Conservation (phyloP, 2,329 filamentous ascomycete species). For the Fusarium zealandicum region DNA sequence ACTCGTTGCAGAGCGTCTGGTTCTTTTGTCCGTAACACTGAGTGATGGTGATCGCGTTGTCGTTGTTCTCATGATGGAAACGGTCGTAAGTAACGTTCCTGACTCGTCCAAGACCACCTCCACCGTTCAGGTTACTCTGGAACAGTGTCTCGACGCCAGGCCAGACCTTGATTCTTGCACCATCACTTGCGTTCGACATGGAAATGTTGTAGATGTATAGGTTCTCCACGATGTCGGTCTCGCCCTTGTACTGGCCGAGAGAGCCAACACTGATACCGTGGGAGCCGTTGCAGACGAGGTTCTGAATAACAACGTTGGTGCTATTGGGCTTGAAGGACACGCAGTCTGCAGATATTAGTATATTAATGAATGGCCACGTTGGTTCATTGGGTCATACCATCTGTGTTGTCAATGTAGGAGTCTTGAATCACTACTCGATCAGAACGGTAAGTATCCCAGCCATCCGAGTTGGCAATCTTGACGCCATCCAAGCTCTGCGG, state of each 20-base stretch:
- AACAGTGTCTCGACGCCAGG: conserved; percentile 54
- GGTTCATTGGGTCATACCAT: conserved; percentile 12
- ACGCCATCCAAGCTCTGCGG: conserved; percentile 31
- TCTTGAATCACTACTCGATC: conserved; percentile 71
- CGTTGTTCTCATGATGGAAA: conserved; percentile 67
- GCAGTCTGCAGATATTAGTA: conserved; percentile 56
- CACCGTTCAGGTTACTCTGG: conserved; percentile 63
- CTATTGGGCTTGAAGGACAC: conserved; percentile 79
- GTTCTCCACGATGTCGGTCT: conserved; percentile 73
- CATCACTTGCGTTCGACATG: conserved; percentile 67
- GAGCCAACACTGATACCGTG: conserved; percentile 78
- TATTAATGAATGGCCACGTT: too few relatives aligned
- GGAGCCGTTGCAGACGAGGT: conserved; percentile 71
- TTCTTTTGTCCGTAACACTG: conserved; percentile 42
- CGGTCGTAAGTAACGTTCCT: conserved; percentile 72
- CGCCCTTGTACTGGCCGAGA: conserved; percentile 69
- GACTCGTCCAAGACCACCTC: conserved; percentile 61
- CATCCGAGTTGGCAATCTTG: conserved; percentile 64
- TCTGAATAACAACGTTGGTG: conserved; percentile 72
- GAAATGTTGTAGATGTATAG: conserved; percentile 69
- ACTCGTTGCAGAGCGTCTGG: conserved; percentile 38
- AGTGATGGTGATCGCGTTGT: conserved; percentile 48
- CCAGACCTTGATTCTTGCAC: conserved; percentile 79
- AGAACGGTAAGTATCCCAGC: conserved; percentile 70
- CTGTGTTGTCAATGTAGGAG: conserved; percentile 56